Evolutionary conservation across 108 stramenopile species (phyloP).

Genomic region (Nannochloropsis oceanica): DNA sequence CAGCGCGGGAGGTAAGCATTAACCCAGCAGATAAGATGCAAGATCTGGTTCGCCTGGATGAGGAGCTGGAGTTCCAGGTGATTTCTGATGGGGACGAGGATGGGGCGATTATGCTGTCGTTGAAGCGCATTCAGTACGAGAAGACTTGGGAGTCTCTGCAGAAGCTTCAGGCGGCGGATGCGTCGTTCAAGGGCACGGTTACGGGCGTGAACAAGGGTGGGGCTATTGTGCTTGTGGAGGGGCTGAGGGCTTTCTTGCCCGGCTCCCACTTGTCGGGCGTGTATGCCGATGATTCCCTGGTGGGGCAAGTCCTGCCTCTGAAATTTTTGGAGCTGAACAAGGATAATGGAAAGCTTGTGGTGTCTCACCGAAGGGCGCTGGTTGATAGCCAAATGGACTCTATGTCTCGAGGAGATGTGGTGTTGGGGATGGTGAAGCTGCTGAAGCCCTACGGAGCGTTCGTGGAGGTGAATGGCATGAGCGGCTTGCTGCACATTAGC

Average conservation of each 20-base stretch:
- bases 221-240: conserved; percentile 76
- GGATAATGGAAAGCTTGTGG: conserved; percentile 60
- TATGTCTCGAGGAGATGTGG: conserved; percentile 73
- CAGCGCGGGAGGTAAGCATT: conserved; percentile 50
- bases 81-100: conserved; percentile 78
- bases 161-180: conserved; percentile 53
- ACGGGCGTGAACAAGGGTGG: conserved; percentile 84
- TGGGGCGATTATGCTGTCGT: conserved; percentile 66
- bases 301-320: conserved; percentile 62
- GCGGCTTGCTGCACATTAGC: conserved; percentile 88
- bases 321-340: conserved; percentile 84
- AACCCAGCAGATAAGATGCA: conserved; percentile 31
- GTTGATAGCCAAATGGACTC: conserved; percentile 80
- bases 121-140: conserved; percentile 72
- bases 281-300: conserved; percentile 62
- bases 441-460: conserved; percentile 94
- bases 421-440: conserved; percentile 76
- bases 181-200: conserved; percentile 70
- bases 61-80: conserved; percentile 68
- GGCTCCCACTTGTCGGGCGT: conserved; percentile 77
- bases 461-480: conserved; percentile 84
- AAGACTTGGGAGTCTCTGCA: conserved; percentile 70
- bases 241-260: conserved; percentile 81
- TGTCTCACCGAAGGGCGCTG: conserved; percentile 79
- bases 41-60: conserved; percentile 54